Base-by-base conservation (phyloP, 2,329 filamentous ascomycete species). In the Aureobasidium sp. region DNA sequence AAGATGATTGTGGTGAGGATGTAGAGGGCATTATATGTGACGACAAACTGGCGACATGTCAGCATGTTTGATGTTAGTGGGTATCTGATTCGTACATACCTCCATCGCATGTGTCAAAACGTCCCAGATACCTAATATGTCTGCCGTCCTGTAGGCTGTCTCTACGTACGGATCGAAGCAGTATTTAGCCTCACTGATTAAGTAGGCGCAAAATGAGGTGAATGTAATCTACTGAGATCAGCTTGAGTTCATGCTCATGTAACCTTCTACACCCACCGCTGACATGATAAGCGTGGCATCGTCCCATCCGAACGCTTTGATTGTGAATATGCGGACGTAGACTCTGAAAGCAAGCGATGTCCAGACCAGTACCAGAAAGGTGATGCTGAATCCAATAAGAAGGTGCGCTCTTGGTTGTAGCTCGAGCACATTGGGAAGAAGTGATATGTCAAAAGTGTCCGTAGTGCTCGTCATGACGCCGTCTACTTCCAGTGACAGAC, bases 241-340 rank as follows among this genome's bases (percentile, higher is more conserved):
- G 47, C 17, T 12, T 20, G 2, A 26, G 1, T 2, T 4, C 17
- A 7, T 17, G 13, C 12, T 15, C 34, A 44, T 17, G 26, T 46
- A 26, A 17, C 7, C 5, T 37, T 23, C 13, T 32, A 17, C 6
- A 29, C 41, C 27, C 41, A 65, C 64, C n/a, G 46, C 44, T 26
- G 62, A 32, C 9, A 56, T 39, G 9, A 64, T 51, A 3, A 65
- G 44, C 4, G 59, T 32, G 27, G 39, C 59, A 44, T 65, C 64
- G 29, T 65, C 64, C 60, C 55, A 61, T 12, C 64, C 64, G 37
- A 65, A 64, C 20, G 62, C 59, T 37, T 52, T 20, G 13, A 61
- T 63, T 27, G 62, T 61, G 34, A 62, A 60, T 5, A 52, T 17
- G 1, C 64, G 59, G 39, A 63, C 56, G 48, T 64, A 65, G 36